Evolutionary conservation across 345 rosid species (phyloP).

Genomic region (Euphorbia lathyris): DNA sequence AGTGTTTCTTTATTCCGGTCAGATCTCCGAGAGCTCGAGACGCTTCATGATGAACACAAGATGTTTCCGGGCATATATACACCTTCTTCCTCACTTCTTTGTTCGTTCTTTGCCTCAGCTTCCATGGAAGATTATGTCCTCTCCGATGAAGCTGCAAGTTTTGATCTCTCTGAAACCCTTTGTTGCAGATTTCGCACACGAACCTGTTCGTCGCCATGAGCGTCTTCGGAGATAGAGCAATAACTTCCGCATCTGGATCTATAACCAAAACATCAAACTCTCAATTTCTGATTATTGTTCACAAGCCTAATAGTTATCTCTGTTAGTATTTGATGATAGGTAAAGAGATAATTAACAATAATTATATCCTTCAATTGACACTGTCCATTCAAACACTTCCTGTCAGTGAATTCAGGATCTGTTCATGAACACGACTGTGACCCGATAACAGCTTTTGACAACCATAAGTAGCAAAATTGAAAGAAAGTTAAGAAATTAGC

Average conservation of each 20-base stretch:
- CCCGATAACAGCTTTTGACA: no score
- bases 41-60: slow-evolving; percentile 85
- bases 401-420: no score
- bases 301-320: no score
- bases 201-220: slow-evolving; percentile 96
- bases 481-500: neutral
- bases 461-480: no score
- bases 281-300: no score
- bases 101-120: slow-evolving; percentile 69
- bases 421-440: no score
- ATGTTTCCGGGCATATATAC: slow-evolving; percentile 85
- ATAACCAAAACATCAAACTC: neutral
- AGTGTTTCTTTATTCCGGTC: slow-evolving; percentile 93
- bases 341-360: no score
- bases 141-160: slow-evolving; percentile 93
- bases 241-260: slow-evolving; percentile 99
- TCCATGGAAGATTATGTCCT: slow-evolving; percentile 98
- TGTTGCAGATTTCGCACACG: slow-evolving; percentile 90
- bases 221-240: slow-evolving; percentile 82
- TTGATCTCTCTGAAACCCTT: slow-evolving; percentile 96
- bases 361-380: no score
- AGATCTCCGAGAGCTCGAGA: slow-evolving; percentile 93
- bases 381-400: no score
- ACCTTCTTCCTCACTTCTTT: slow-evolving; percentile 70
- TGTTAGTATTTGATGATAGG: no score